These are phyloP conservation scores for Mycocentrospora acerina DNA, from an alignment of 2,329 filamentous ascomycete genomes.

Conservation along the genomic window DNA sequence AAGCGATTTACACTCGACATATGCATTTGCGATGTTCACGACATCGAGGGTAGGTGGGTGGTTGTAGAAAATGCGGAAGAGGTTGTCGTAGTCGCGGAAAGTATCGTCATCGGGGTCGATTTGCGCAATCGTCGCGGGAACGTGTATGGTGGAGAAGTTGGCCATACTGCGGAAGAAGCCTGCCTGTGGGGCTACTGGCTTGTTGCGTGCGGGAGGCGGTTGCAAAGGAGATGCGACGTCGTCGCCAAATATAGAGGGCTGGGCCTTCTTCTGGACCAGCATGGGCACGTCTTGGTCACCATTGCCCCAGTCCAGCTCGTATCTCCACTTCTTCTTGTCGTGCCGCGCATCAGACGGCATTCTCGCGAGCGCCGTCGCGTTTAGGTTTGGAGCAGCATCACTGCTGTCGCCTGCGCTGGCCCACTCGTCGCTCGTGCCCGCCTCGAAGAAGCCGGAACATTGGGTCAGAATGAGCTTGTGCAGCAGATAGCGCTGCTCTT, in stretches of 20 bases:
- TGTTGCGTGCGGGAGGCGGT: conserved; percentile 61
- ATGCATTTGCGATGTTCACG: conserved; percentile 87
- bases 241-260: conserved; percentile 61
- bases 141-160: conserved; percentile 65
- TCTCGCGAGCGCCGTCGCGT: conserved; percentile 39
- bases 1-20: conserved; percentile 90
- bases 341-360: conserved; percentile 43
- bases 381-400: conserved; percentile 22
- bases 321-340: conserved; percentile 72
- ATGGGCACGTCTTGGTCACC: conserved; percentile 77
- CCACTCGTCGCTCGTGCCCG: conserved; percentile 80
- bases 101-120: conserved; percentile 69
- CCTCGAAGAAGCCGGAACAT: conserved; percentile 92
- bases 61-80: conserved; percentile 96
- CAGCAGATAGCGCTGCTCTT: conserved; percentile 81
- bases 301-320: conserved; percentile 78
- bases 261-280: conserved; percentile 73
- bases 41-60: conserved; percentile 79
- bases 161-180: conserved; percentile 86
- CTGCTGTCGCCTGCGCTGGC: conserved; percentile 47
- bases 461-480: conserved; percentile 85
- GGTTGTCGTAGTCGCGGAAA: conserved; percentile 89
- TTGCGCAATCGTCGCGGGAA: conserved; percentile 41
- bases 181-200: conserved; percentile 63
- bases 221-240: conserved; percentile 40